Evolutionary conservation across 306 rosid species (phyloP), one percentile per base, ranked within the genome.

Genomic region (Cucurbita maxima): DNA sequence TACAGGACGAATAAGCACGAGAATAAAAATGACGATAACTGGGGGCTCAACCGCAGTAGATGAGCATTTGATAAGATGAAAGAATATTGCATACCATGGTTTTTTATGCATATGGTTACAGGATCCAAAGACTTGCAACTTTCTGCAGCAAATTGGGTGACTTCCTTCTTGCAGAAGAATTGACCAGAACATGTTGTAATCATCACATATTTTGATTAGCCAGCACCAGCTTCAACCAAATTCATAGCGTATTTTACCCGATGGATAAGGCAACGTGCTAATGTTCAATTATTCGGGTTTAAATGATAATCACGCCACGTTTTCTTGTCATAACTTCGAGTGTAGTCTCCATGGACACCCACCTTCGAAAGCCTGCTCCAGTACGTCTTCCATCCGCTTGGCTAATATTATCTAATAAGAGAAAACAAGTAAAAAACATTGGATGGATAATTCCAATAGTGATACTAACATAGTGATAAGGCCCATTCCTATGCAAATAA

Each of bases 351-450:
- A 75, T n/a, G 78, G 78, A 63, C 78, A 75, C 18, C 78, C 78
- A 38, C 73, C 78, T 75, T 75, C 78, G 22, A 75, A 75, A 18
- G 78, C 78, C 61, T 75, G 78, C 25, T 75, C 78, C 73, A 75
- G 70, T 10, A 75, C 78, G 7, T 75, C 78, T 75, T 75, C 78
- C 78, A 75, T 75, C 47, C 78, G 73, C 70, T 75, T 75, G 0
- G 78, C 78, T 8, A 75, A 63, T 48, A 75, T 15, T 75, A 75
- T 75, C 78, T 75, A 43, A 51, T 44, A 18, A 34, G 70, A 58
- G 37, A 61, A 34, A 20, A 30, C 25, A 19, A 5, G 18, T 8
- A 3, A 58, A 60, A 16, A 34, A 5, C 22, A 47, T 11, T 19
- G 6, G 18, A 9, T 15, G 12, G 1, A 69, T 10, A 22, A 13